A percentile compares a stretch with the other conserved stretches of the same genome.
Evolutionary conservation across 345 rosid species (phyloP).

Genomic region (Psidium friedrichsthalianum): DNA sequence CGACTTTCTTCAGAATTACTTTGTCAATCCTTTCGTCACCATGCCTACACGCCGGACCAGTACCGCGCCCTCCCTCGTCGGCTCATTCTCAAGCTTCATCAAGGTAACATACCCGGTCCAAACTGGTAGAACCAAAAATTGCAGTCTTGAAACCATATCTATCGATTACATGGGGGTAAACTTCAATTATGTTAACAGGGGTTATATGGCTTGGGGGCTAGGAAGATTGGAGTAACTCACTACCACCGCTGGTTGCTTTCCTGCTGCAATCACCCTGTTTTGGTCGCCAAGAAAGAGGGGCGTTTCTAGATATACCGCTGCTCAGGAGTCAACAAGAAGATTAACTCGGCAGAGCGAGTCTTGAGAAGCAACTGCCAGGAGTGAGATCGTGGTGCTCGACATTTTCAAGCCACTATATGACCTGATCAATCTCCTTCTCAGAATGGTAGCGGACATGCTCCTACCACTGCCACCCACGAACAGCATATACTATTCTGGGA

Average conservation of each 20-base stretch:
- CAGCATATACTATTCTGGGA: background rate
- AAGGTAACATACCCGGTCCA: slow-evolving; percentile 25
- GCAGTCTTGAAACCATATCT: background rate
- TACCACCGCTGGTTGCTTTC: slow-evolving; percentile 86
- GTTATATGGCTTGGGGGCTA: slow-evolving; percentile 55
- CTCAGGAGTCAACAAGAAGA: slow-evolving; percentile 70
- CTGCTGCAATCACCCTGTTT: slow-evolving; percentile 65
- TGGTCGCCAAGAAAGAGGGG: slow-evolving; percentile 53
- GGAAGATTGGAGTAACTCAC: slow-evolving; percentile 83
- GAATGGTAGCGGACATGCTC: slow-evolving; percentile 22
- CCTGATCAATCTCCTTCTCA: slow-evolving; percentile 48
- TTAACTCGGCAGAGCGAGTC: slow-evolving; percentile 40
- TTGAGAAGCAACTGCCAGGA: slow-evolving; percentile 62
- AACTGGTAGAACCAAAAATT: background rate
- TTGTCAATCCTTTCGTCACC: slow-evolving; percentile 64
- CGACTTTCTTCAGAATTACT: slow-evolving; percentile 84
- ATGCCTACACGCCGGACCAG: slow-evolving; percentile 48
- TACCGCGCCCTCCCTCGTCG: slow-evolving; percentile 49
- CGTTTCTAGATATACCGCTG: slow-evolving; percentile 50
- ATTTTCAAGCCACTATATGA: slow-evolving; percentile 62
- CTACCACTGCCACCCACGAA: background rate
- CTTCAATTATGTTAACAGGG: slow-evolving; percentile 19
- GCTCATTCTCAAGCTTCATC: slow-evolving; percentile 41
- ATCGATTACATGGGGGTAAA: background rate
- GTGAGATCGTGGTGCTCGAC: slow-evolving; percentile 73